Evolutionary conservation across 1,139 yeast species (phyloP), one percentile per base, ranked within the genome.

Genomic region (Blastobotrys aristatus): DNA sequence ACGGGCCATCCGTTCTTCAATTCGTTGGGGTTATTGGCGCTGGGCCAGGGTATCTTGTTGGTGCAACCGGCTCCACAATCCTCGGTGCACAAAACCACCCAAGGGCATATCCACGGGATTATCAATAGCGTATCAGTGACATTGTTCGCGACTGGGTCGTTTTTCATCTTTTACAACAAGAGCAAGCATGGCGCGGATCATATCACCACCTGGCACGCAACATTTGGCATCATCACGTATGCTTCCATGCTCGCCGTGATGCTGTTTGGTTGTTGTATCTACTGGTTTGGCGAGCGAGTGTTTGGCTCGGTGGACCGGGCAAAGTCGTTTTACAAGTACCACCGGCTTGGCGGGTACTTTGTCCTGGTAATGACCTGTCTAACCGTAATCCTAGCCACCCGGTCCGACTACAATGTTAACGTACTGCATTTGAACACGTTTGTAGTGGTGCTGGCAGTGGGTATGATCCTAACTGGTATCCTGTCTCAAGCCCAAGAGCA

Each of bases 171-270:
- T 42, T 55, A 54, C 53, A 61, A 59, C 53, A 63, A 63, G 50
- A 49, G 52, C 21, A 35, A 44, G 26, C 57, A 59, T 49, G 51
- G 51, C 17, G 62, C 62, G 2, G 45, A 37, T 18, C 67, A 63
- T 53, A 47, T 59, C 42, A 54, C 60, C 20, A 57, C 66, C 4
- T 57, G 63, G 55, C 67, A 63, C 48, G 65, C 62, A 30, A 49
- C 50, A n/a, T 50, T 62, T 40, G 67, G 67, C 8, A 37, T 60
- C 20, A 21, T 50, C 21, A 58, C 65, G n/a, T 55, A 53, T 39
- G 36, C 41, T 6, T 38, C 54, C 2, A 48, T 63, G 29, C 38
- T 53, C 4, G 48, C 40, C 4, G 56, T 55, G 17, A 46, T 54
- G 31, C 30, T 54, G 27, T 53, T 57, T 30, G 67, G 67, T 4